Evolutionary conservation across 129 eudicot genomes (phyloP), one percentile per base, ranked within the genome.

Genomic region (Tanacetum coccineum): DNA sequence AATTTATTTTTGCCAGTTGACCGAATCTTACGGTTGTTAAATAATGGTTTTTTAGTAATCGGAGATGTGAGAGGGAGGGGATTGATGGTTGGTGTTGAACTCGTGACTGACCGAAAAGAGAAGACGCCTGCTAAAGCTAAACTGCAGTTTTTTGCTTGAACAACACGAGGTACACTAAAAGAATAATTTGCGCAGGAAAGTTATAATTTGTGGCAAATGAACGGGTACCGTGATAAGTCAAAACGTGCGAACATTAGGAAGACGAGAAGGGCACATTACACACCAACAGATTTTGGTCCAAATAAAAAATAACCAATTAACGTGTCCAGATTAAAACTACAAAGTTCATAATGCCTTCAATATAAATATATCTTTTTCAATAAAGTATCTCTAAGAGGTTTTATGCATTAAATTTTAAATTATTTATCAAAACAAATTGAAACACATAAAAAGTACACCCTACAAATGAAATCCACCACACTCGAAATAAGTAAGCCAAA

Each of bases 21-120:
- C 8, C 3, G 10, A 59, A 54, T 66, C 58, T 67, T 61, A 58
- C 54, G 13, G 42, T 54, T 62, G 10, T 36, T 70, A 36, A 17
- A 19, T 1, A 18, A 71, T 36, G 42, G 13, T 66, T 46, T 7
- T 51, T 9, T 57, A 93, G 98, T 93, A 21, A 93, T 93, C 28
- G 96, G 98, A 60, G 95, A 93, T 69, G 98, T 93, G 75, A 87
- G 98, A 78, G 98, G 98, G 42, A 84, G 92, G 73, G 98, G 98
- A 50, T 81, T 93, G 80, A 93, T 93, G 95, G 90, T 93, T n/a
- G 98, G 98, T 14, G 66, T 93, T 56, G 98, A 93, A 70, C 91
- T 93, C 12, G 98, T 93, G 58, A 86, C 96, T 22, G 96, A 93
- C 79, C 76, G 81, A 66, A 82, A 75, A 75, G 83, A 89, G 76